Conservation (phyloP, 495 filamentous ascomycete genomes). For the Lepraria neglecta region DNA sequence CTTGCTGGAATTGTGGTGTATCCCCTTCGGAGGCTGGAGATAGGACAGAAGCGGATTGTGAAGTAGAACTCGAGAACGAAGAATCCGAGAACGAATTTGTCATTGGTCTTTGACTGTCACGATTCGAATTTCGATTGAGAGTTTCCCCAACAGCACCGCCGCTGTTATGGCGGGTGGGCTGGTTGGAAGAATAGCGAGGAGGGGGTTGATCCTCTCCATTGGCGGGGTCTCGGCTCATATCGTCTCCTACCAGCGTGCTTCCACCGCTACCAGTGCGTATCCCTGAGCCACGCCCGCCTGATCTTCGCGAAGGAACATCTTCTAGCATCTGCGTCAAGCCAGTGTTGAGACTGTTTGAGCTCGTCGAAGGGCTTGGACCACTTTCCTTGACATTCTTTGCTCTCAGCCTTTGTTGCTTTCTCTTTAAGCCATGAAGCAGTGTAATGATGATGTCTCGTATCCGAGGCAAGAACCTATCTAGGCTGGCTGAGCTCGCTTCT, state of each 20-base stretch:
- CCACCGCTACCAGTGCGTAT: constrained; percentile 43
- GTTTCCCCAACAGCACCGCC: constrained; percentile 15
- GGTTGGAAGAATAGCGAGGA: constrained; percentile 41
- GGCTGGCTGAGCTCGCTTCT: constrained; percentile 84
- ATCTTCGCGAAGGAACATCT: constrained; percentile 41
- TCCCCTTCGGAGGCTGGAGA: constrained; percentile 58
- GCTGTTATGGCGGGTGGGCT: constrained; percentile 21
- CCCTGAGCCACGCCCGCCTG: constrained; percentile 30
- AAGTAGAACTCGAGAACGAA: constrained; percentile 58
- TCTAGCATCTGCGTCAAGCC: constrained; percentile 63
- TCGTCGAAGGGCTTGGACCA: constrained; percentile 44
- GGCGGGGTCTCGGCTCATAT: constrained; percentile 24
- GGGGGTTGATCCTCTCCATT: constrained; percentile 43
- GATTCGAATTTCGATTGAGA: constrained; percentile 33
- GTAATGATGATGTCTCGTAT: constrained; percentile 99
- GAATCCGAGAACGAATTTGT: constrained; percentile 40
- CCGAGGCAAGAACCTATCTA: constrained; percentile 83
- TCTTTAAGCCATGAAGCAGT: constrained; percentile 87
- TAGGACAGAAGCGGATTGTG: constrained; percentile 63
- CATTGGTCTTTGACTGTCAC: constrained; percentile 45
- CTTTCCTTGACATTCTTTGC: constrained; percentile 71
- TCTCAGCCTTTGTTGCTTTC: constrained; percentile 86
- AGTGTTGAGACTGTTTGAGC: constrained; percentile 51
- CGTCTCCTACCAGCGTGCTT: constrained; percentile 34
- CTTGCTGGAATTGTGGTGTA: constrained; percentile 35